These are phyloP conservation scores for Coprinellus micaceus DNA, from an alignment of 768 basidiomycete genomes.

Conservation along the genomic window DNA sequence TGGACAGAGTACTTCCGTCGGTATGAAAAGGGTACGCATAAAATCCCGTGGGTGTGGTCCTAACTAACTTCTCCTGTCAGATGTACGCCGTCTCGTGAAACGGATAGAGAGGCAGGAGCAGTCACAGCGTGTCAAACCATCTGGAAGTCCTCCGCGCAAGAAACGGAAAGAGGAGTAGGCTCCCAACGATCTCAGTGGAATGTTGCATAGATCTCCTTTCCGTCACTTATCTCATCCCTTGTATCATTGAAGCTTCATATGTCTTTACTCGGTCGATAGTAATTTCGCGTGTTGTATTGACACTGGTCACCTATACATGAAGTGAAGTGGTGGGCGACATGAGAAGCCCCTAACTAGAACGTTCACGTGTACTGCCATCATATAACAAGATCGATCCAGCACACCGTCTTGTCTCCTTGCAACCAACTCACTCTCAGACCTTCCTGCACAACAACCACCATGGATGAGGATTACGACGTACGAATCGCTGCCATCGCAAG, in stretches of 20 bases:
- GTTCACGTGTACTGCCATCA: conserved; percentile 12
- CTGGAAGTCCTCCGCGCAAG: conserved; percentile 19
- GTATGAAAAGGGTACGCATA: conserved; percentile 42
- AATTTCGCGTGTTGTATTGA: no score
- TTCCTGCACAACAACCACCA: conserved; percentile 32
- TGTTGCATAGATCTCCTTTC: no score
- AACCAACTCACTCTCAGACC: conserved; percentile 20
- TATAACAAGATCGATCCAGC: conserved; percentile 14
- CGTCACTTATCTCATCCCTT: no score
- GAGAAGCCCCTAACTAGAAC: conserved; percentile 1
- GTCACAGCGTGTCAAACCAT: conserved; percentile 11
- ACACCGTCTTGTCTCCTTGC: conserved; percentile 15
- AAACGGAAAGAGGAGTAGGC: conserved; percentile 30
- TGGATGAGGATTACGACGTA: conserved; percentile 99
- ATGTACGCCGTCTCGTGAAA: conserved; percentile 32
- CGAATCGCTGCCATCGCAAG: conserved; percentile 13
- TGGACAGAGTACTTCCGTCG: conserved; percentile 62
- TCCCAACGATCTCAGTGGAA: no score
- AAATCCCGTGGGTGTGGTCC: not conserved
- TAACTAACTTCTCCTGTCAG: conserved; percentile 20
- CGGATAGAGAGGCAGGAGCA: conserved; percentile 32
- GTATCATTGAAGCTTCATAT: no score
- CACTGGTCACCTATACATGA: not conserved
- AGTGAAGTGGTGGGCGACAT: not conserved
- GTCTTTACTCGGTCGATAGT: no score